Evolutionary conservation across 345 rosid species (phyloP).

Genomic region (Acer yangbiense): DNA sequence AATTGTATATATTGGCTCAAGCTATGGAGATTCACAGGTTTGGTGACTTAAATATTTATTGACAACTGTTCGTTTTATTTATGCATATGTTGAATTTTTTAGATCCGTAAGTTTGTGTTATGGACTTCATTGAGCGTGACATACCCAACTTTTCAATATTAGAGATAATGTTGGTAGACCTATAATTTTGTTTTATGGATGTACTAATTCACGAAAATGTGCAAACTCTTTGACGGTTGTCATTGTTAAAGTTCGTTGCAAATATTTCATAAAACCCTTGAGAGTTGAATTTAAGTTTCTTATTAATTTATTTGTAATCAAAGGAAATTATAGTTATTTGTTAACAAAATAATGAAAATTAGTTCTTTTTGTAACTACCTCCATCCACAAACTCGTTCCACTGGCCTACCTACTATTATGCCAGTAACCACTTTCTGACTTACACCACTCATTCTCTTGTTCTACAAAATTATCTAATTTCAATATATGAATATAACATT

Average conservation of each 20-base stretch:
- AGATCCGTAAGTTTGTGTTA: too few species aligned
- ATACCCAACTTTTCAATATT: neutral
- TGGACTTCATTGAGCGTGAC: neutral
- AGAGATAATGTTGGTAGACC: neutral
- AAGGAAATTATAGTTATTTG: too few species aligned
- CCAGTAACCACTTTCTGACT: neutral
- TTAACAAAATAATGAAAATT: too few species aligned
- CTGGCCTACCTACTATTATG: neutral
- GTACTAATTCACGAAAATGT: neutral
- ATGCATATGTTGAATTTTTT: neutral
- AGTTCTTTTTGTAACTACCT: too few species aligned
- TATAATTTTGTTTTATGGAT: neutral
- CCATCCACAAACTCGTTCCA: too few species aligned
- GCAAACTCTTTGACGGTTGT: too few species aligned
- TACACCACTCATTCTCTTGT: neutral
- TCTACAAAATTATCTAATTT: neutral
- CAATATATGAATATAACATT: neutral
- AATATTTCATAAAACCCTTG: too few species aligned
- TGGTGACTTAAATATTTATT: neutral
- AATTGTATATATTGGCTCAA: slow-evolving; percentile 82
- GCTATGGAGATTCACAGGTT: slow-evolving; percentile 98
- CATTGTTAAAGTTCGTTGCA: neutral
- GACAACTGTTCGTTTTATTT: neutral
- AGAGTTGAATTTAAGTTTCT: too few species aligned
- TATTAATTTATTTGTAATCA: too few species aligned